Percentiles rank a stretch among this genome's conserved stretches.
Evolutionary conservation across 305 asterid species (phyloP).

Genomic region (Rubia peregrina): DNA sequence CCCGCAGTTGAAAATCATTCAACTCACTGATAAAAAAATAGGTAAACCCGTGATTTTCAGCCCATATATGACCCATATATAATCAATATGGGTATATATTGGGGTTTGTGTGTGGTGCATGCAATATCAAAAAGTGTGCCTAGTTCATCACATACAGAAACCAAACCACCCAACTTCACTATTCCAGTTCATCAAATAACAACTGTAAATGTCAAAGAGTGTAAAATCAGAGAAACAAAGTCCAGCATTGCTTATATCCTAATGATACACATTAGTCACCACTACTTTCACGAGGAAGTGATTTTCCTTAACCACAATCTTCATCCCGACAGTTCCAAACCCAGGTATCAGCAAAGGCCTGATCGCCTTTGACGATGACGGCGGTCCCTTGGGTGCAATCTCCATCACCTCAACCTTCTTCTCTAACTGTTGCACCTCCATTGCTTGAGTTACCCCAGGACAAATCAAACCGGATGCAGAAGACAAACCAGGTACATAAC

Average conservation of each 20-base stretch:
- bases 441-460: neutral
- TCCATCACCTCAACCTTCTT: conserved; percentile 20
- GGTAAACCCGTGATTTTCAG: no score
- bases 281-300: conserved; percentile 51
- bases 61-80: no score
- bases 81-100: neutral
- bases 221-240: neutral
- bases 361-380: conserved; percentile 43
- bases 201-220: neutral
- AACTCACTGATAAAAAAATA: no score
- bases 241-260: conserved; percentile 45
- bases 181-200: neutral
- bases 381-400: conserved; percentile 21
- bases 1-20: no score
- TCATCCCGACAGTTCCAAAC: conserved; percentile 32
- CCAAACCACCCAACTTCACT: neutral
- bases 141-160: neutral
- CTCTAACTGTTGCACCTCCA: conserved; percentile 15
- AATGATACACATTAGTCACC: conserved; percentile 47
- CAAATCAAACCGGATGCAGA: neutral
- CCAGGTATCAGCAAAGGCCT: conserved; percentile 51
- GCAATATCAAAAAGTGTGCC: neutral
- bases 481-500: no score
- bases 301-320: conserved; percentile 38
- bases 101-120: neutral